A percentile compares a stretch with the other conserved stretches of the same genome.
phyloP scores from a whole-genome alignment of 2,329 filamentous ascomycete species.

The Sporothrix globosa region DNA sequence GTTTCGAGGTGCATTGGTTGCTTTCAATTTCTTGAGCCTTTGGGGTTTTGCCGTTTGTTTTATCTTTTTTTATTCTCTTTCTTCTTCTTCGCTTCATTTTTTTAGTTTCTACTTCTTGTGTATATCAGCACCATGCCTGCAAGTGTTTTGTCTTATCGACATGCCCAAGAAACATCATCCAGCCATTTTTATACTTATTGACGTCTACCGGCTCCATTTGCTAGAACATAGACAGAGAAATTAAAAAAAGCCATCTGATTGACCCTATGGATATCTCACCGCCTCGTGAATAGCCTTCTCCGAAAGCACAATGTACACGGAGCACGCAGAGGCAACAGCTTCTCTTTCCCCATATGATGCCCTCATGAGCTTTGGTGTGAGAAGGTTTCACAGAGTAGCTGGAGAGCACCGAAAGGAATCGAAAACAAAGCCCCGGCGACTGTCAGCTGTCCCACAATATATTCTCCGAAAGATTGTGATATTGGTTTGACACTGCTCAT shows the following conservation, averaged over 20 bases:
- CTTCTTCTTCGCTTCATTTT: background rate
- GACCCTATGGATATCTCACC: too few species aligned
- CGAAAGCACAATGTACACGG: too few species aligned
- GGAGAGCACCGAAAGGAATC: too few species aligned
- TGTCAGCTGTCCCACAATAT: background rate
- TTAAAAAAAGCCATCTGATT: too few species aligned
- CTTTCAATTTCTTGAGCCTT: background rate
- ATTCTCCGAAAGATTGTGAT: background rate
- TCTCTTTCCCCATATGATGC: too few species aligned
- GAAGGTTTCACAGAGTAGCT: too few species aligned
- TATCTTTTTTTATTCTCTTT: background rate
- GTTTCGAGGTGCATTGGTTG: background rate
- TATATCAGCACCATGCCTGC: background rate
- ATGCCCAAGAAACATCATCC: conserved; percentile 15
- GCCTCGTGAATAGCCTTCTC: too few species aligned
- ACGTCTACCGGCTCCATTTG: background rate
- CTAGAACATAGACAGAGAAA: background rate
- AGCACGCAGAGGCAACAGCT: too few species aligned
- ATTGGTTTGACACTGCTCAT: background rate
- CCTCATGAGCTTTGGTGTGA: too few species aligned
- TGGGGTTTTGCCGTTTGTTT: background rate
- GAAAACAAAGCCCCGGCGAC: background rate
- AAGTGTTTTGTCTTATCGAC: conserved; percentile 3
- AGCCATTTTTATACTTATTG: background rate
- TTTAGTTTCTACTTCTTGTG: background rate